Evolutionary conservation across 306 rosid species (phyloP), one percentile per base, ranked within the genome.

Genomic region (Prunus mongolica): DNA sequence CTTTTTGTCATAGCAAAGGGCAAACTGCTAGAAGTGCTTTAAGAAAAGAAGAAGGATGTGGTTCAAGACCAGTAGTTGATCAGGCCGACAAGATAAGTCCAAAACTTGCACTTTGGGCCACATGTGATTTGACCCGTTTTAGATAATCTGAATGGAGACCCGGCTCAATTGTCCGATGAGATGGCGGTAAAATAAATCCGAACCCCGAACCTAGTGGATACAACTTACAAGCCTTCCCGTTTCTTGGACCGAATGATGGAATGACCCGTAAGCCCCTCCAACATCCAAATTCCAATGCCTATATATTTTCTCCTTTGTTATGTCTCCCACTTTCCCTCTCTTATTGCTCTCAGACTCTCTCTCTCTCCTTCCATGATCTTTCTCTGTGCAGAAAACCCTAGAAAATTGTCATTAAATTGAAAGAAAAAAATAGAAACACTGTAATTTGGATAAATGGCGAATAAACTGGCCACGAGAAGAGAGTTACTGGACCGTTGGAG

Each of bases 401-500:
- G 1, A 55, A 34, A 54, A 5, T 18, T 27, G 58, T 15, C 10
- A 67, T 47, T 25, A 12, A 67, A 67, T 44, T 18, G 20, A 45
- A 20, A 22, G 3, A 2, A 7, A 28, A 41, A 41, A 14, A 13
- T 60, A 13, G 12, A 25, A 13, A 24, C 28, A 58, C 64, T 41
- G 47, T 20, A 27, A 27, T 13, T 50, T 22, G 2, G n/a, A 32
- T 80, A 82, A 24, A 85, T 87, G 97, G 83, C 83, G 78, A 83
- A 65, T 58, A 84, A 69, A 75, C 78, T 62, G 30, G 56, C 77
- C 20, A 81, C 89, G 56, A 85, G 85, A 72, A 73, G 76, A 56
- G 91, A 88, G 57, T 88, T 93, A 22, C 80, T 93, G 82, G 88
- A 88, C 74, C 91, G 90, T 10, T 91, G 96, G 98, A 83, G 84